Percentiles rank a stretch among this genome's conserved stretches.
Conservation (phyloP, 192 early-diverging fungal genomes). For the Coemansia sp. region DNA sequence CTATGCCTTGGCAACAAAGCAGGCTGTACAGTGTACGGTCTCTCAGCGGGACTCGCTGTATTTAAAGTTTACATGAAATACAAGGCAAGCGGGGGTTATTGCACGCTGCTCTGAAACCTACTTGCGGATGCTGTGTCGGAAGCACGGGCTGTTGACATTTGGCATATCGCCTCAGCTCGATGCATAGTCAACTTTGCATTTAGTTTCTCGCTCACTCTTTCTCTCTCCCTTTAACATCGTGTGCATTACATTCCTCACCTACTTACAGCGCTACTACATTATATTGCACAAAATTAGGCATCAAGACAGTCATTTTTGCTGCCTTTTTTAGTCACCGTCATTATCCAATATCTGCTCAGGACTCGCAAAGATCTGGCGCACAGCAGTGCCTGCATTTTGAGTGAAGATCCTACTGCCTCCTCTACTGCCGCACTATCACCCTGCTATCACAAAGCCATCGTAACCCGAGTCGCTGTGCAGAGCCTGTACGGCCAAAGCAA, state of each 20-base stretch:
- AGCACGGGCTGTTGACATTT: not conserved
- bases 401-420: not conserved
- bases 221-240: not conserved
- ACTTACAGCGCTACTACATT: not conserved
- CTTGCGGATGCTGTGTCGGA: not conserved
- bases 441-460: not conserved
- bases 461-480: not conserved
- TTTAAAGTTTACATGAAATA: not conserved
- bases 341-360: not conserved
- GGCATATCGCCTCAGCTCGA: not conserved
- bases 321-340: not conserved
- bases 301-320: not conserved
- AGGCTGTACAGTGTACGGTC: not conserved
- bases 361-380: not conserved
- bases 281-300: not conserved
- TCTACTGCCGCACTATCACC: not conserved
- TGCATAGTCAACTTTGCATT: not conserved
- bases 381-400: not conserved
- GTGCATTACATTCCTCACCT: not conserved
- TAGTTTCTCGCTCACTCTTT: not conserved
- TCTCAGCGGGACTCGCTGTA: not conserved
- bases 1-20: not conserved
- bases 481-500: not conserved
- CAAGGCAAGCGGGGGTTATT: not conserved
- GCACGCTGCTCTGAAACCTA: constrained; percentile 17